Evolutionary conservation across 257 asterid genomes (phyloP), one percentile per base, ranked within the genome.

Genomic region (Solanum tacnaense): DNA sequence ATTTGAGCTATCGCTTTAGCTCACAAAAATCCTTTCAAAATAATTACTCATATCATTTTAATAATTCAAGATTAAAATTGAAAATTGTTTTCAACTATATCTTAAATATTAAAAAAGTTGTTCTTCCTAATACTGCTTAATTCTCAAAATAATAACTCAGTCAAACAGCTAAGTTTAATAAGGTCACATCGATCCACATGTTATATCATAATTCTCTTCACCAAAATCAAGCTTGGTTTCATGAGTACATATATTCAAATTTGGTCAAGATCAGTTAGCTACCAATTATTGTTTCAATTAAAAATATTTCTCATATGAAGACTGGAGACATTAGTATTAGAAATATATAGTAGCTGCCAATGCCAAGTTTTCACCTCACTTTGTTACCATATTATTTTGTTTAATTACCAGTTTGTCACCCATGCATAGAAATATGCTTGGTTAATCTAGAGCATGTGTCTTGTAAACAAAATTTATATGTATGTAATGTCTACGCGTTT

Each of bases 171-270:
- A 90, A 87, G 25, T 71, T 82, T 58, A 52, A 52, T 44, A 90
- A 49, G 90, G 90, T 78, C 58, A 79, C 70, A 44, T 23, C 85
- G n/a, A 56, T 56, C 65, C 89, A 86, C 89, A 92, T 88, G 92
- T 44, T 65, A 1, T 25, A 10, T 65, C 32, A 13, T n/a, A 25
- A 58, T 25, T 25, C 72, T 84, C 84, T 34, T n/a, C 13, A 38
- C 86, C n/a, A 46, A 93, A 89, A 91, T 89, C 94, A 90, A 90
- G 56, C 41, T 31, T 58, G 23, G 10, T 58, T 20, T 58, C 25
- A 58, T 58, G n/a, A 58, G 67, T 58, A 23, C 25, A 20, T 58
- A 58, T 56, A 20, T 20, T 58, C 72, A 65, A 65, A 65, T 65
- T n/a, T 65, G 72, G 32, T n/a, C 32, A 65, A 65, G 3, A 25